phyloP scores from a whole-genome alignment of 2,329 filamentous ascomycete species.

The Pestalotiopsis sp. region DNA sequence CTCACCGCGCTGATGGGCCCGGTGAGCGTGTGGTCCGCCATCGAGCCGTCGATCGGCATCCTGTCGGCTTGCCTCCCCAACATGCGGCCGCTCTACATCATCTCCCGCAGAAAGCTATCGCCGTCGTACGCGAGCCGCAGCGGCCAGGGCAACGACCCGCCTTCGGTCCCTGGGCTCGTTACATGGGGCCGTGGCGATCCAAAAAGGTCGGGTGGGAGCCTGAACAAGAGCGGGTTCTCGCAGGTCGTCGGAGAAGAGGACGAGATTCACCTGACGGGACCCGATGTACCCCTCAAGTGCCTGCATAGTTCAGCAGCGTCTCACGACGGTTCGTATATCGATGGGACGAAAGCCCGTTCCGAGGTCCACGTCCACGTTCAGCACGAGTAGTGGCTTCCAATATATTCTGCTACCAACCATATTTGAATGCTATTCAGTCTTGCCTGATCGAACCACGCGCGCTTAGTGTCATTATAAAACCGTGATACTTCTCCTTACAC shows the following conservation, averaged over 20 bases:
- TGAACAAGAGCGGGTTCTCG: not conserved
- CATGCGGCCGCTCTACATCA: not conserved
- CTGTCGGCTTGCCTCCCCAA: constrained; percentile 1
- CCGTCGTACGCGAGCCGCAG: not conserved
- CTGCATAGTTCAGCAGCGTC: not conserved
- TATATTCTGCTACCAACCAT: not conserved
- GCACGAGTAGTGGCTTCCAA: not conserved
- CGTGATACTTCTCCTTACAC: not conserved
- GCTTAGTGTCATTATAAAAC: not conserved
- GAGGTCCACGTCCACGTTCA: not conserved
- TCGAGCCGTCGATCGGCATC: not conserved
- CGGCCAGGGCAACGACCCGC: not conserved
- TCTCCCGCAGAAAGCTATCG: not conserved
- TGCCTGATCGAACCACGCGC: not conserved
- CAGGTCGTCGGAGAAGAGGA: not conserved
- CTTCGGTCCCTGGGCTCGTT: not conserved
- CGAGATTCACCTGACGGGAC: not conserved
- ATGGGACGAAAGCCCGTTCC: not conserved
- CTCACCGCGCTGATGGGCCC: not conserved
- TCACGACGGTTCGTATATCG: not conserved
- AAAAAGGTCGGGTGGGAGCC: not conserved
- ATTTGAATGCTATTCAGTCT: not conserved
- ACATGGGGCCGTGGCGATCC: not conserved
- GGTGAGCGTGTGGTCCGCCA: constrained; percentile 3
- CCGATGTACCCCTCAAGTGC: not conserved